Evolutionary conservation across 768 basidiomycete genomes (phyloP), one percentile per base, ranked within the genome.

Genomic region (Tephrocybe rancida): DNA sequence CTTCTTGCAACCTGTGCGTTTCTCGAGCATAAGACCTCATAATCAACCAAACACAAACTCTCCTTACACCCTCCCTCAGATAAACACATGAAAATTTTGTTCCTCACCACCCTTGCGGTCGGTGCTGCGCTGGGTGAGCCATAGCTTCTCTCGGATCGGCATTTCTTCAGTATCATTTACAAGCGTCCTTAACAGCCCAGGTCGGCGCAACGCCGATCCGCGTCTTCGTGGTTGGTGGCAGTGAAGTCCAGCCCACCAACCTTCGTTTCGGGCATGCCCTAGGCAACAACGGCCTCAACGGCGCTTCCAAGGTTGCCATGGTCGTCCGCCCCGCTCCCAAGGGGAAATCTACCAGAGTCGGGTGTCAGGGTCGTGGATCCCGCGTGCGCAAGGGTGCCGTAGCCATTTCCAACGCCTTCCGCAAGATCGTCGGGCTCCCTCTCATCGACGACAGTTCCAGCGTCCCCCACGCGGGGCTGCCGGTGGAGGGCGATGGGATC

Each of bases 391-490:
- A 76, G 62, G 86, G 85, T 62, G 76, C 78, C 24, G 59, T 82
- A 50, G 70, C 75, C 54, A 54, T 85, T 35, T 78, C 82, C 46
- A 84, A 86, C 57, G 60, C 73, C 24, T 76, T 90, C 73, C 73
- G 82, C 39, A 69, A 80, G 53, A 76, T 77, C 1, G 67, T 89
- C 32, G 85, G 86, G 18, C 62, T 85, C 56, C 75, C 81, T 8
- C 69, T 71, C 54, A 79, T 81, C 64, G 74, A 79, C 24, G 38
- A 21, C 22, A 19, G 34, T 10, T 32, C 52, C 14, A 44, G 18
- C 10, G 14, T 21, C n/a, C 22, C 24, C 19, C 16, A 29, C 16
- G 51, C 26, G 24, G 22, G 5, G 5, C 26, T 27, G 7, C 19
- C 47, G 22, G 39, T 50, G 14, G 63, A 52, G 7, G 5, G 9